phyloP scores from a whole-genome alignment of 345 rosid species.

The Boechera divaricarpa region DNA sequence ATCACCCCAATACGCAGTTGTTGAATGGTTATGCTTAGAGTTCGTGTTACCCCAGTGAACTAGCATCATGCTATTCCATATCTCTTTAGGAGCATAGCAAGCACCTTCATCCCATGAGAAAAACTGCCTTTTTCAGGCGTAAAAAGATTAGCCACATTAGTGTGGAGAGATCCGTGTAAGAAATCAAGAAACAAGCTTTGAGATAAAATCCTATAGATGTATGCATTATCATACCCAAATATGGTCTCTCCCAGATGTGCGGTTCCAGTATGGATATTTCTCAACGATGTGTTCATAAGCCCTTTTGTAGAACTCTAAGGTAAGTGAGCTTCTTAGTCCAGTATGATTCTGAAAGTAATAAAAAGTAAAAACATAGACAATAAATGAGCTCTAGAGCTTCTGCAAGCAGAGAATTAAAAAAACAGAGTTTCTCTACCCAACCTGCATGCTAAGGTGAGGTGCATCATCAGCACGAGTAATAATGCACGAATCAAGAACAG shows the following conservation, averaged over 20 bases:
- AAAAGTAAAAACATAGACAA: conserved; percentile 27
- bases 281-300: conserved; percentile 73
- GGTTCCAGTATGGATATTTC: conserved; percentile 86
- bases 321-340: conserved; percentile 89
- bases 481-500: conserved; percentile 97
- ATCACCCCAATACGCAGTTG: conserved; percentile 94
- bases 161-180: background rate
- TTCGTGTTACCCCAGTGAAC: conserved; percentile 99
- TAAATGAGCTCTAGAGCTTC: conserved; percentile 29
- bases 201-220: background rate
- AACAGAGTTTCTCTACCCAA: conserved; percentile 34
- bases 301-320: conserved; percentile 80
- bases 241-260: conserved; percentile 88
- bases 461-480: conserved; percentile 93
- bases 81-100: conserved; percentile 99
- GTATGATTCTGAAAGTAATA: conserved; percentile 64
- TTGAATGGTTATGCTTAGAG: conserved; percentile 88
- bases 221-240: conserved; percentile 75
- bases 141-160: conserved; percentile 45
- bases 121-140: conserved; percentile 68
- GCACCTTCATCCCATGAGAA: conserved; percentile 99
- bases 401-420: background rate
- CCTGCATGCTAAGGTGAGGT: conserved; percentile 84
- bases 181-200: conserved; percentile 6
- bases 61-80: conserved; percentile 98